These are phyloP conservation scores for Neurospora sp. DNA, from an alignment of 495 filamentous ascomycete genomes.

Conservation along the genomic window DNA sequence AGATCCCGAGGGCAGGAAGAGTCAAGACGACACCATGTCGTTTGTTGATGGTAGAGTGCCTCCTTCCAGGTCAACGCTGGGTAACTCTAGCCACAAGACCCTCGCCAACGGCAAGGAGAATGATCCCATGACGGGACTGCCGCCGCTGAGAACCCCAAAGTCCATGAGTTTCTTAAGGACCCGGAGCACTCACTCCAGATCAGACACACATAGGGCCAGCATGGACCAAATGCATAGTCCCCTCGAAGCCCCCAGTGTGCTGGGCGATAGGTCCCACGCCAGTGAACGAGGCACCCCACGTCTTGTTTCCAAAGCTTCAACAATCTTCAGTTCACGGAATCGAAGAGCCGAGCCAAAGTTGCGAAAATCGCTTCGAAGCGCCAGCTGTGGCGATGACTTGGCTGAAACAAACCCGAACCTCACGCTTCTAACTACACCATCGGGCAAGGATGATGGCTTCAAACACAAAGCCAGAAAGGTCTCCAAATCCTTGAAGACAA, in stretches of 20 bases:
- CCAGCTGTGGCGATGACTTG: conserved; percentile 27
- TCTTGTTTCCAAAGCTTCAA: conserved; percentile 34
- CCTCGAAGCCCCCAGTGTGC: neutral
- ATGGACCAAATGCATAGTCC: neutral
- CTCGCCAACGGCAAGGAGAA: conserved; percentile 13
- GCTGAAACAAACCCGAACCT: conserved; percentile 3
- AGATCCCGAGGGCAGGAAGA: conserved; percentile 15
- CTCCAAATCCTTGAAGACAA: conserved; percentile 51
- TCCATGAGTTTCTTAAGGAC: conserved; percentile 55
- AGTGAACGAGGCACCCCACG: conserved; percentile 1
- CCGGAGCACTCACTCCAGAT: conserved; percentile 17
- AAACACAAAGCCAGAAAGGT: conserved; percentile 47
- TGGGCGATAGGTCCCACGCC: conserved; percentile 1
- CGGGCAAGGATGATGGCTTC: conserved; percentile 26
- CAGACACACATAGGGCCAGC: neutral
- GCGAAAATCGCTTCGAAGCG: conserved; percentile 49
- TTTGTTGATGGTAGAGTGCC: neutral
- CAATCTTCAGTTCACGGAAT: conserved; percentile 33
- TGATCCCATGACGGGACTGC: neutral
- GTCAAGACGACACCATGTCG: conserved; percentile 2
- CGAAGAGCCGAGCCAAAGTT: conserved; percentile 39
- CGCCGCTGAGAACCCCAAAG: conserved; percentile 32
- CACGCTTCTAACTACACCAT: conserved; percentile 10
- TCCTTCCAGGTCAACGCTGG: conserved; percentile 6
- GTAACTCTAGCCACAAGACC: conserved; percentile 5